phyloP scores from a whole-genome alignment of 352 stramenopile species.

The Halophytophthora batemanensis region DNA sequence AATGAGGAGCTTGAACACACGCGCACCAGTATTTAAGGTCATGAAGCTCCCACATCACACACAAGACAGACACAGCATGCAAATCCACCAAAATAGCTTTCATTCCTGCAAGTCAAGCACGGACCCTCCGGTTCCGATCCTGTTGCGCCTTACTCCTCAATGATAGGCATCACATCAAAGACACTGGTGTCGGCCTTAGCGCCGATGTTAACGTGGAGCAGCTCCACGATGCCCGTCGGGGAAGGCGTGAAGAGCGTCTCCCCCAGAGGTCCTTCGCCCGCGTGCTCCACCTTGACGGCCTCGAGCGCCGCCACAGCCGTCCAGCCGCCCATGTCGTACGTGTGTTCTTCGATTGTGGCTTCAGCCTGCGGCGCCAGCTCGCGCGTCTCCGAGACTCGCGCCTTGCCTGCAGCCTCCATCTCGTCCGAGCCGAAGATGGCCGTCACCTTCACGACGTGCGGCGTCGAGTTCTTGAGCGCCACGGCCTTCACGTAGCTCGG shows the following conservation, averaged over 20 bases:
- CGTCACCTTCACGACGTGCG: slow-evolving; percentile 53
- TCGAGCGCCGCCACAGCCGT: slow-evolving; percentile 57
- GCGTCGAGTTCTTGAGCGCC: slow-evolving; percentile 64
- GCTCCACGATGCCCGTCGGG: slow-evolving; percentile 50
- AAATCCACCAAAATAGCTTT: slow-evolving; percentile 17
- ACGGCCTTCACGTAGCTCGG: slow-evolving; percentile 76
- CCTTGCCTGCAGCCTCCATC: slow-evolving; percentile 60
- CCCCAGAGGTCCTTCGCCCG: slow-evolving; percentile 19
- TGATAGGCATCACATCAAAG: slow-evolving; percentile 42
- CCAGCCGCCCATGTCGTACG: slow-evolving; percentile 82
- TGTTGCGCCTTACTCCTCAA: slow-evolving; percentile 32
- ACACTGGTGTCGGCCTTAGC: slow-evolving; percentile 27
- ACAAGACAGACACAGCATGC: slow-evolving; percentile 8
- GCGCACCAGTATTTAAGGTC: slow-evolving; percentile 44
- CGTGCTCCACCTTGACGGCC: slow-evolving; percentile 53
- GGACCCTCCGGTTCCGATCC: too few species aligned
- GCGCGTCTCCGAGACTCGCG: slow-evolving; percentile 57
- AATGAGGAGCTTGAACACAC: slow-evolving; percentile 29
- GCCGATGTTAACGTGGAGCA: slow-evolving; percentile 64
- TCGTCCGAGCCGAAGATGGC: slow-evolving; percentile 69
- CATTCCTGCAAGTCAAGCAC: too few species aligned
- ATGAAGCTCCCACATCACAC: slow-evolving; percentile 20
- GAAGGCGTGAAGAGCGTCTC: slow-evolving; percentile 52
- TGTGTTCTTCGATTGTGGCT: slow-evolving; percentile 46
- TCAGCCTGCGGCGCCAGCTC: slow-evolving; percentile 42